Conservation (phyloP, 169 alveolate genomes). For the Plasmodium berghei region DNA sequence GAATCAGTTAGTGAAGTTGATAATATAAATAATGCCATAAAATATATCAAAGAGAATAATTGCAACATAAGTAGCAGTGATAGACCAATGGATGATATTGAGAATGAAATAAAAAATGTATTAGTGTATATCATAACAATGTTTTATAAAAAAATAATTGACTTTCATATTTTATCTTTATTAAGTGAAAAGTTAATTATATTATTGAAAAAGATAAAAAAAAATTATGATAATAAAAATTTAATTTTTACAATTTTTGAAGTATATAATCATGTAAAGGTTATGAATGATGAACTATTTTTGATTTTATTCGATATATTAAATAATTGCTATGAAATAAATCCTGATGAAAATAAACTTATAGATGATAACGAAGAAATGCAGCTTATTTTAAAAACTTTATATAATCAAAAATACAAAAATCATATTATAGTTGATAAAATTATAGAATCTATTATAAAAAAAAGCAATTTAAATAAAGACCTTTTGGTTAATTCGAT, state of each 20-base stretch:
- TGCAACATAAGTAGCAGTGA: background rate
- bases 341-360: background rate
- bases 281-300: constrained; percentile 48
- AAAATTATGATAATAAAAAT: constrained; percentile 8
- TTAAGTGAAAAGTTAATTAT: constrained; percentile 36
- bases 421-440: constrained; percentile 45
- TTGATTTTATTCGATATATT: constrained; percentile 19
- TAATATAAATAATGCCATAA: background rate
- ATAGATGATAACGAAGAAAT: constrained; percentile 31
- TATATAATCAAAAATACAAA: constrained; percentile 44
- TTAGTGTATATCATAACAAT: constrained; percentile 39
- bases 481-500: constrained; percentile 28
- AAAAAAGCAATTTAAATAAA: constrained; percentile 8
- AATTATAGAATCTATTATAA: constrained; percentile 14
- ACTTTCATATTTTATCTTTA: constrained; percentile 18
- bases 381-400: constrained; percentile 11
- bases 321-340: constrained; percentile 11
- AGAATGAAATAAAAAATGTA: constrained; percentile 21
- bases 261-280: constrained; percentile 45
- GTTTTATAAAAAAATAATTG: constrained; percentile 27
- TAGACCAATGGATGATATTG: constrained; percentile 4
- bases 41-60: background rate
- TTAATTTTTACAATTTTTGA: constrained; percentile 23
- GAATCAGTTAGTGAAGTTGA: background rate
- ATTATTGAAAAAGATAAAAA: constrained; percentile 6